A percentile compares a stretch with the other conserved stretches of the same genome.
These are phyloP conservation scores for Linum tenue DNA, from an alignment of 345 rosid species.

Conservation along the genomic window DNA sequence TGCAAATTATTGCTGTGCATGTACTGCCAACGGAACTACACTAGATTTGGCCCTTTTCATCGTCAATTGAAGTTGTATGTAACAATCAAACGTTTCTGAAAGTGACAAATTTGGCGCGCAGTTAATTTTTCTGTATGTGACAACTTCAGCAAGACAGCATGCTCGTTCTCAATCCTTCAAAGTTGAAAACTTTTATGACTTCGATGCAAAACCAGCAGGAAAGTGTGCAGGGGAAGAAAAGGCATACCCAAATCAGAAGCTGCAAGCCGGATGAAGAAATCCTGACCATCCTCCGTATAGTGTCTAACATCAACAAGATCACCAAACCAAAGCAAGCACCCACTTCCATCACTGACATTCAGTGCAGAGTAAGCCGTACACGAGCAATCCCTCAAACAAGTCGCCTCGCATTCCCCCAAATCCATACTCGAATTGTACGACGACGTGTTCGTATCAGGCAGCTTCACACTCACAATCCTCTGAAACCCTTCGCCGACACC, in stretches of 20 bases:
- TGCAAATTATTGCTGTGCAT: too few species aligned
- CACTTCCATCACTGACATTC: conserved; percentile 3
- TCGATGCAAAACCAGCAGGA: background rate
- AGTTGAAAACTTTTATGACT: too few species aligned
- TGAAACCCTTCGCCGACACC: conserved; percentile 1
- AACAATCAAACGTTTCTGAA: too few species aligned
- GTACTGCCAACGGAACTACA: background rate
- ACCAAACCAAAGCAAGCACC: conserved; percentile 8
- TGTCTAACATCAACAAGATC: conserved; percentile 10
- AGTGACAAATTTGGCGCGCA: too few species aligned
- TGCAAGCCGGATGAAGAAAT: conserved; percentile 2
- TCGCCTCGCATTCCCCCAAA: conserved; percentile 7
- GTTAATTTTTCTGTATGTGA: too few species aligned
- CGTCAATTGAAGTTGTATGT: too few species aligned
- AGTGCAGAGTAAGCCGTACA: conserved; percentile 10
- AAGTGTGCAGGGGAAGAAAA: background rate
- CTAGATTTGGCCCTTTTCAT: too few species aligned
- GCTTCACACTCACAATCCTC: conserved; percentile 6
- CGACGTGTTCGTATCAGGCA: conserved; percentile 7
- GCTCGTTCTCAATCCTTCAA: too few species aligned
- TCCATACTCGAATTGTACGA: background rate
- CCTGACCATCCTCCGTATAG: conserved; percentile 9
- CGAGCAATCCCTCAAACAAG: conserved; percentile 6
- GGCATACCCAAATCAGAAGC: conserved; percentile 5
- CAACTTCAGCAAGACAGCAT: too few species aligned